A percentile compares a stretch with the other conserved stretches of the same genome.
Conservation (phyloP, 2,329 filamentous ascomycete genomes). For the Meredithiella fracta region DNA sequence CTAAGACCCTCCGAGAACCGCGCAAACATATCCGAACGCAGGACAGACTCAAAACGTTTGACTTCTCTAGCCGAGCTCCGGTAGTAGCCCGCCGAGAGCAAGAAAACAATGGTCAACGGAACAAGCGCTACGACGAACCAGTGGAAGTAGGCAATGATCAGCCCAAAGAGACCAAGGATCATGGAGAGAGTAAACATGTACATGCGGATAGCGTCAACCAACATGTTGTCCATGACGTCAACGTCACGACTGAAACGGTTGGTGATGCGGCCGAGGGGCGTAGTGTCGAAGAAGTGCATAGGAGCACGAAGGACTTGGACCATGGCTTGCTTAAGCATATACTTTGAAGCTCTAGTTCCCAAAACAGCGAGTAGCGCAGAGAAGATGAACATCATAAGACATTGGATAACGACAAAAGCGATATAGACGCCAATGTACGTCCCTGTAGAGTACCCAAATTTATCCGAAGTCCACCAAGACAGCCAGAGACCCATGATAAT, state of each 20-base stretch:
- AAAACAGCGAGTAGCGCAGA: slow-evolving; percentile 61
- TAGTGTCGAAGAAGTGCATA: slow-evolving; percentile 96
- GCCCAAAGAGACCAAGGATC: slow-evolving; percentile 67
- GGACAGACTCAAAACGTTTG: slow-evolving; percentile 81
- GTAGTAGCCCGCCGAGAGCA: slow-evolving; percentile 76
- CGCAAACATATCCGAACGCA: slow-evolving; percentile 76
- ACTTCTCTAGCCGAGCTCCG: slow-evolving; percentile 80
- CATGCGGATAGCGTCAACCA: slow-evolving; percentile 82
- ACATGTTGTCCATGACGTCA: slow-evolving; percentile 87
- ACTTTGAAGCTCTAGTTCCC: slow-evolving; percentile 66
- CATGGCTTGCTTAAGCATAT: slow-evolving; percentile 68
- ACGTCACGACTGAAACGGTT: slow-evolving; percentile 94
- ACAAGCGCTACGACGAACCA: slow-evolving; percentile 55
- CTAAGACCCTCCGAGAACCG: slow-evolving; percentile 80
- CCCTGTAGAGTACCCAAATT: slow-evolving; percentile 50
- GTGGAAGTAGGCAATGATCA: slow-evolving; percentile 92
- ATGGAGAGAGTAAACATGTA: slow-evolving; percentile 73
- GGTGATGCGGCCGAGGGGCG: slow-evolving; percentile 82
- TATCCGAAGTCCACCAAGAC: slow-evolving; percentile 78
- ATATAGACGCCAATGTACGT: slow-evolving; percentile 59
- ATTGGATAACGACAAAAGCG: slow-evolving; percentile 54
- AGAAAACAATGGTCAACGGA: slow-evolving; percentile 56
- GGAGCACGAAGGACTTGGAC: slow-evolving; percentile 53
- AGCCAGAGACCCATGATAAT: slow-evolving; percentile 84
- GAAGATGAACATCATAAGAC: slow-evolving; percentile 63